These are phyloP conservation scores for Saccharomycopsis vini DNA, from an alignment of 805 yeast species.

Conservation along the genomic window DNA sequence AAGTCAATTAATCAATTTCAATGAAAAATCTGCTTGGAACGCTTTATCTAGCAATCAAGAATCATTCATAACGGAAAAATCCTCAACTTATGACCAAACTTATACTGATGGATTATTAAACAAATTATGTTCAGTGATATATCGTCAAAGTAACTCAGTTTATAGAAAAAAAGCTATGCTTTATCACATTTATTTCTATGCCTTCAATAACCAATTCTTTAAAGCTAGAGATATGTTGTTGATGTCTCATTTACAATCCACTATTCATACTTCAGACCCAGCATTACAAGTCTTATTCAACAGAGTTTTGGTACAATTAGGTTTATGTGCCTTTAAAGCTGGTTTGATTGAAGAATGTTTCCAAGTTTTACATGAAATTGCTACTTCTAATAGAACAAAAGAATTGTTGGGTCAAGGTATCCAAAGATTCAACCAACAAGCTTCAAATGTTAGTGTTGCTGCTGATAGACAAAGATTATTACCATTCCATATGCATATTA, in stretches of 20 bases:
- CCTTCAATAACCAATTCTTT: conserved; percentile 76
- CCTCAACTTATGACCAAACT: conserved; percentile 22
- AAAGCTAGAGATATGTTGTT: conserved; percentile 84
- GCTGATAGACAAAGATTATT: conserved; percentile 73
- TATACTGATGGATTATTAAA: conserved; percentile 53
- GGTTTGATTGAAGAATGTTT: conserved; percentile 83
- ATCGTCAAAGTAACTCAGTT: conserved; percentile 55
- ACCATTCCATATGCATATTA: conserved; percentile 98
- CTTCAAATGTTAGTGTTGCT: conserved; percentile 25
- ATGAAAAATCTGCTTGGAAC: conserved; percentile 74
- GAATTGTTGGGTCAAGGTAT: conserved; percentile 91
- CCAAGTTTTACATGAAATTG: conserved; percentile 79
- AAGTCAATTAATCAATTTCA: conserved; percentile 52
- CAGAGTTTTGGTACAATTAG: conserved; percentile 92
- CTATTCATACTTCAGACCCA: conserved; percentile 79
- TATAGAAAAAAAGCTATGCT: conserved; percentile 79
- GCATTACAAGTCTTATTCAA: conserved; percentile 85
- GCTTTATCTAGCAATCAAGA: conserved; percentile 24
- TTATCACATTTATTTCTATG: conserved; percentile 80
- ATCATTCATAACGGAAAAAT: background rate
- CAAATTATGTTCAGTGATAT: conserved; percentile 54
- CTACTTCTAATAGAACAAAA: conserved; percentile 75
- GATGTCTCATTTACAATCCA: conserved; percentile 74
- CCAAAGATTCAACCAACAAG: conserved; percentile 41
- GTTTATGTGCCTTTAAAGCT: conserved; percentile 87